These are phyloP conservation scores for Marchantia polymorpha DNA, from an alignment of 225 moss, liverwort and hornwort species.

Conservation along the genomic window DNA sequence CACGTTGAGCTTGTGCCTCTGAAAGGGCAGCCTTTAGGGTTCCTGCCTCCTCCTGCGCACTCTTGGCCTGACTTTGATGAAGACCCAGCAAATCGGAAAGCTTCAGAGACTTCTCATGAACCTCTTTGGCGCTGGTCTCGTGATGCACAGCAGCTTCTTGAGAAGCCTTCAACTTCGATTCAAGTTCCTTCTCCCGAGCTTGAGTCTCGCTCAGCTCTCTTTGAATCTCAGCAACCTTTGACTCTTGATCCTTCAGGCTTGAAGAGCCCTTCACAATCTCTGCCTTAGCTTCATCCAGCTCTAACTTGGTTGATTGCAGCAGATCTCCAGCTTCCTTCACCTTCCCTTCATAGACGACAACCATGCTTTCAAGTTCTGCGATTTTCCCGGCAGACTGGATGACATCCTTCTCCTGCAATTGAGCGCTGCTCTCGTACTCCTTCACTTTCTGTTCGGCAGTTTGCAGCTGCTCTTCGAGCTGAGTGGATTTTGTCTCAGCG, in stretches of 20 bases:
- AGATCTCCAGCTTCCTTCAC: slow-evolving; percentile 40
- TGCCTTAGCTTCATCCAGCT: slow-evolving; percentile 30
- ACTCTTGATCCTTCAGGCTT: slow-evolving; percentile 19
- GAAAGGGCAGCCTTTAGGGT: slow-evolving; percentile 32
- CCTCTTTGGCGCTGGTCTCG: slow-evolving; percentile 29
- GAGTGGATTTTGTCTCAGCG: slow-evolving; percentile 12
- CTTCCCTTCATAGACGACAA: slow-evolving; percentile 45
- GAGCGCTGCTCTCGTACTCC: slow-evolving; percentile 29
- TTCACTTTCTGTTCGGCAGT: slow-evolving; percentile 27
- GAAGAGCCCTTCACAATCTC: slow-evolving; percentile 14
- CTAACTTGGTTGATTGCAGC: slow-evolving; percentile 25
- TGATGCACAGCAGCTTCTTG: slow-evolving; percentile 34
- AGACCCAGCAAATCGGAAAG: slow-evolving; percentile 35
- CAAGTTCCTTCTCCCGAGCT: slow-evolving; percentile 29
- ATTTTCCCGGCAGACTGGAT: slow-evolving; percentile 34
- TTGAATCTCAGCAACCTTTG: slow-evolving; percentile 16
- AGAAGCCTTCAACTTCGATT: slow-evolving; percentile 20
- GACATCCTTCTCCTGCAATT: slow-evolving; percentile 25
- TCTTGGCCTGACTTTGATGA: slow-evolving; percentile 35
- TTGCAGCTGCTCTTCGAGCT: slow-evolving; percentile 36
- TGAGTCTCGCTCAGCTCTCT: slow-evolving; percentile 21
- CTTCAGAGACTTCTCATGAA: slow-evolving; percentile 35
- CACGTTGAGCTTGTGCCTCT: slow-evolving; percentile 35
- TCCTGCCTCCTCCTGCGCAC: slow-evolving; percentile 28
- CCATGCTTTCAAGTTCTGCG: slow-evolving; percentile 42